These are phyloP conservation scores for Microthyrium microscopicum DNA, from an alignment of 2,329 filamentous ascomycete genomes.

Conservation along the genomic window DNA sequence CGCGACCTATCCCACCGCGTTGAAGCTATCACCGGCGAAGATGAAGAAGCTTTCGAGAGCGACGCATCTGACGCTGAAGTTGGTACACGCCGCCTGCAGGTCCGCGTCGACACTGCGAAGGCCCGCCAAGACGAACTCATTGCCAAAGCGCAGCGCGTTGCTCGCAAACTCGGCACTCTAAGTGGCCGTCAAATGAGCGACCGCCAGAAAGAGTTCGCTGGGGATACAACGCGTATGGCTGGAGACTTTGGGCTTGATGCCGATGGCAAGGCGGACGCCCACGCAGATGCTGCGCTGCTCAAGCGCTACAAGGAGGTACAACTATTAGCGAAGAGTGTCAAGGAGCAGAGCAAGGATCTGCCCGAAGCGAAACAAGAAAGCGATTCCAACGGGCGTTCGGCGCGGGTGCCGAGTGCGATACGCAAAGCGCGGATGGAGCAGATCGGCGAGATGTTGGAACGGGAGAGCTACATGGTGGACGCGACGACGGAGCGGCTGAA, in stretches of 20 bases:
- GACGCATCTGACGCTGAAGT: conserved; percentile 31
- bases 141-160: neutral
- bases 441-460: conserved; percentile 45
- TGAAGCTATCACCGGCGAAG: conserved; percentile 46
- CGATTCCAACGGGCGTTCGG: conserved; percentile 12
- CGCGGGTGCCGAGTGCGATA: conserved; percentile 43
- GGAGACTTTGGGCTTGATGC: conserved; percentile 29
- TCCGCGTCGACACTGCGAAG: conserved; percentile 38
- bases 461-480: conserved; percentile 52
- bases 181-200: neutral
- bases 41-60: conserved; percentile 26
- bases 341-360: conserved; percentile 43
- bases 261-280: conserved; percentile 27
- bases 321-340: conserved; percentile 36
- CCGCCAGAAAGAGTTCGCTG: neutral
- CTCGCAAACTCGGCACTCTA: neutral
- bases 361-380: conserved; percentile 10
- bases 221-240: neutral
- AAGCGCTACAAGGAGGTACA: conserved; percentile 39
- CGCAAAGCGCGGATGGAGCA: conserved; percentile 46
- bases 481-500: conserved; percentile 47
- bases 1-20: conserved; percentile 49
- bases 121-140: too few relatives aligned
- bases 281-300: conserved; percentile 43
- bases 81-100: conserved; percentile 37